Conservation (phyloP, 768 basidiomycete genomes). For the Lactifluus echinatus region DNA sequence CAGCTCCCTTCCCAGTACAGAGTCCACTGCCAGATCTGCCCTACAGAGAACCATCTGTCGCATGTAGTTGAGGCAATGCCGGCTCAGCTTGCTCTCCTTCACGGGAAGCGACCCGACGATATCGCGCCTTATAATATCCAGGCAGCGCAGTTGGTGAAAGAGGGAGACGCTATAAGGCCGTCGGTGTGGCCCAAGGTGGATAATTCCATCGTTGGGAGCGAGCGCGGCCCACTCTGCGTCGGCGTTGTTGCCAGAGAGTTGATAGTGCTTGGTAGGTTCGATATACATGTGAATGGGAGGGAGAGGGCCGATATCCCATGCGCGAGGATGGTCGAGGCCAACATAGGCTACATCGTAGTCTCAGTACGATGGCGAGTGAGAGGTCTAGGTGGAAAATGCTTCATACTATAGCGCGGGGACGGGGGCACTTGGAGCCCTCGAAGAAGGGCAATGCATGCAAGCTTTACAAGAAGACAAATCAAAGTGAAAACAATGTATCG, state of each 20-base stretch:
- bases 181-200: conserved; percentile 24
- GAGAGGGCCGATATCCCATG: conserved; percentile 4
- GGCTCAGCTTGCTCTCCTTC: neutral
- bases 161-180: conserved; percentile 30
- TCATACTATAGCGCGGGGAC: neutral
- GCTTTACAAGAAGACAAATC: neutral
- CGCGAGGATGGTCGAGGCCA: neutral
- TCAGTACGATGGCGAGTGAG: neutral
- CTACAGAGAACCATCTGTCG: conserved; percentile 33
- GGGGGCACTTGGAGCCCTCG: neutral
- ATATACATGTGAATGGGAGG: conserved; percentile 1
- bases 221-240: conserved; percentile 23
- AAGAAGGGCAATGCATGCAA: neutral
- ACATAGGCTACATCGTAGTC: neutral
- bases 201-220: conserved; percentile 22
- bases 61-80: conserved; percentile 36
- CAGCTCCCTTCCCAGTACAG: conserved; percentile 9
- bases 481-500: neutral
- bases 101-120: conserved; percentile 8
- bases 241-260: conserved; percentile 1
- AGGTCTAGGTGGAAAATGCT: neutral
- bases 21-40: conserved; percentile 28
- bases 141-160: conserved; percentile 35
- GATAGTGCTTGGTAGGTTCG: conserved; percentile 4
- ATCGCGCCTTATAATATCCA: conserved; percentile 30